Percentiles rank a stretch among this genome's conserved stretches.
phyloP scores from a whole-genome alignment of 1,284 basidiomycete genomes.

The Sporisorium reilianum region DNA sequence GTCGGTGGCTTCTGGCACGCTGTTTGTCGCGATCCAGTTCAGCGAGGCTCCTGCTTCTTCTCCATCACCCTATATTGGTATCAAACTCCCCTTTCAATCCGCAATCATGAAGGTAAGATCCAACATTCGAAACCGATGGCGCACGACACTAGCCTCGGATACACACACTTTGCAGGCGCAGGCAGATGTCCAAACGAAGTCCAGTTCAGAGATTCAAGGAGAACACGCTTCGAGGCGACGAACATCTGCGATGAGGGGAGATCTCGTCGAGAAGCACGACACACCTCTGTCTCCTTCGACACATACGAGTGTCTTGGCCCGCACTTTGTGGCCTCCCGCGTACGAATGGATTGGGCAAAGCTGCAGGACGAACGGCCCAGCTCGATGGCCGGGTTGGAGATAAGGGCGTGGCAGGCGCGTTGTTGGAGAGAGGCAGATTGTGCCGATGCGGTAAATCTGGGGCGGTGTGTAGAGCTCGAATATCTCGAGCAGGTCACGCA shows the following conservation, averaged over 20 bases:
- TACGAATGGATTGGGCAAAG: not conserved
- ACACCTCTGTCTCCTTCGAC: no score
- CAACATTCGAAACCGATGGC: not conserved
- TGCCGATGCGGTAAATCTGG: no score
- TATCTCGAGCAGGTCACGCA: no score
- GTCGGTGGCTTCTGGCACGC: no score
- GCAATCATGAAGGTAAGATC: slow-evolving; percentile 42
- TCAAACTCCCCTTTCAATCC: slow-evolving; percentile 20
- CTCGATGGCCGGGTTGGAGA: not conserved
- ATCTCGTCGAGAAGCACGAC: not conserved
- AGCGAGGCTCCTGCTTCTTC: slow-evolving; percentile 2
- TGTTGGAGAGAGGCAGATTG: no score
- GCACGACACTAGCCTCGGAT: slow-evolving; percentile 1
- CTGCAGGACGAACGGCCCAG: not conserved
- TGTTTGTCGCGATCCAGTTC: no score
- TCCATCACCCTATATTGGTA: slow-evolving; percentile 41
- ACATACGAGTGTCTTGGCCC: no score
- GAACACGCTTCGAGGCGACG: not conserved
- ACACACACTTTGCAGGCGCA: no score
- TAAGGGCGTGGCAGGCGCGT: not conserved
- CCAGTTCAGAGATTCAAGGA: no score
- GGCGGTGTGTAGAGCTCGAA: no score
- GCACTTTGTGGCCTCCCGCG: no score
- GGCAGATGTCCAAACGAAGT: no score
- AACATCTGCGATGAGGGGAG: not conserved